A percentile compares a stretch with the other conserved stretches of the same genome.
Evolutionary conservation across 2,329 filamentous ascomycete species (phyloP).

Genomic region (Nothophoma quercina): DNA sequence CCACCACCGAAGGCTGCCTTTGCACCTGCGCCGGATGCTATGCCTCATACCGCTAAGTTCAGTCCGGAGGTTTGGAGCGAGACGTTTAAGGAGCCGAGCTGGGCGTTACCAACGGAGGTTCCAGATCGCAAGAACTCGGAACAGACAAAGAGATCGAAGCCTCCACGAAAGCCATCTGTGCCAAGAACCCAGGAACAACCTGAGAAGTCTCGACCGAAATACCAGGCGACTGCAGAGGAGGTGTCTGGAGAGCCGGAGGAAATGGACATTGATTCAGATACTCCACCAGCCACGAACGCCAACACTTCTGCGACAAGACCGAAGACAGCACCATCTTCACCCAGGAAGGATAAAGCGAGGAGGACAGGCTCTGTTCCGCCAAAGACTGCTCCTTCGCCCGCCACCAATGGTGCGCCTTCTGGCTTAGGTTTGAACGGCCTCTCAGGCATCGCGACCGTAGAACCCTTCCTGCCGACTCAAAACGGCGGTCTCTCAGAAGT

Average conservation of each 20-base stretch:
- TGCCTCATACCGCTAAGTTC: conserved; percentile 48
- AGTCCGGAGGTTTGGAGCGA: conserved; percentile 53
- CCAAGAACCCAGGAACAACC: conserved; percentile 42
- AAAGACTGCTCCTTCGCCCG: conserved; percentile 22
- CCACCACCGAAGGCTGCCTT: conserved; percentile 37
- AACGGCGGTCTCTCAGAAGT: conserved; percentile 61
- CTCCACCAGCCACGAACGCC: conserved; percentile 31
- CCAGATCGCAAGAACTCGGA: conserved; percentile 42
- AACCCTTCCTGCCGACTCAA: conserved; percentile 58
- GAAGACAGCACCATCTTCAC: conserved; percentile 13
- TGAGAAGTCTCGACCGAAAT: conserved; percentile 36
- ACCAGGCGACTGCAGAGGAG: conserved; percentile 44
- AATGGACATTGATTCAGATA: conserved; percentile 57
- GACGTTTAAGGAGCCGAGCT: conserved; percentile 54
- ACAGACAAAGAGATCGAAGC: conserved; percentile 37
- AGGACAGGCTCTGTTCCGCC: conserved; percentile 17
- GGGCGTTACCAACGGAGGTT: conserved; percentile 46
- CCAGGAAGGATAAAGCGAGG: conserved; percentile 8
- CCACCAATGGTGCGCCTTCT: conserved; percentile 22
- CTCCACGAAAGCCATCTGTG: conserved; percentile 40
- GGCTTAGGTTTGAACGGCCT: conserved; percentile 53
- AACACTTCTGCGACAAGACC: conserved; percentile 17
- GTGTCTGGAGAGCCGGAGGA: conserved; percentile 46
- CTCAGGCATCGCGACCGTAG: conserved; percentile 58
- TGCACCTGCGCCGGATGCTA: conserved; percentile 27